phyloP scores from a whole-genome alignment of 108 stramenopile genomes.

The Chaetoceros muelleri region DNA sequence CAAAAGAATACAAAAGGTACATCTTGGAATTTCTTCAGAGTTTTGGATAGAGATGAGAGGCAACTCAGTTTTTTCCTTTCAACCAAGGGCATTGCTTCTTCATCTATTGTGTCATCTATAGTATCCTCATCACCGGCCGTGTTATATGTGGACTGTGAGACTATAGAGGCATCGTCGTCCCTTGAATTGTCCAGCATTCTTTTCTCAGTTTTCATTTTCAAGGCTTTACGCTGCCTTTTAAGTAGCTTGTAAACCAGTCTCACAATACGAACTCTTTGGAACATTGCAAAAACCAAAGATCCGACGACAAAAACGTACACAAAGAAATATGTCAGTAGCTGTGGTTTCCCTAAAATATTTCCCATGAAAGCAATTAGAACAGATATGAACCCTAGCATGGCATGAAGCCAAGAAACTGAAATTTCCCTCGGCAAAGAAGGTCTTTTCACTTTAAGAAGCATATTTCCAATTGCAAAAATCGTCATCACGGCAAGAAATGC shows the following conservation, averaged over 20 bases:
- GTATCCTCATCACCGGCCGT: too few relatives aligned
- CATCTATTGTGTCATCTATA: not conserved
- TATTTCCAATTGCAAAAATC: constrained; percentile 52
- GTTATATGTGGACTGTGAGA: not conserved
- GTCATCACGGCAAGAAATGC: constrained; percentile 52
- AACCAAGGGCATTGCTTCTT: not conserved
- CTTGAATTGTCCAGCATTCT: not conserved
- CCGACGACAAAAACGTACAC: constrained; percentile 45
- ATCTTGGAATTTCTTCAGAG: constrained; percentile 27
- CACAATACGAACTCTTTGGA: constrained; percentile 34
- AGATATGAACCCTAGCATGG: constrained; percentile 26
- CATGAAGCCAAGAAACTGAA: constrained; percentile 20
- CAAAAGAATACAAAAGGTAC: constrained; percentile 47
- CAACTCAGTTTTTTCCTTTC: not conserved
- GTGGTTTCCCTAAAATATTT: constrained; percentile 48
- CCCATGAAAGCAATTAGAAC: constrained; percentile 28
- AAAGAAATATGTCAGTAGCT: constrained; percentile 40
- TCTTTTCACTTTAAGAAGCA: constrained; percentile 55
- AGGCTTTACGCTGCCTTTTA: constrained; percentile 5
- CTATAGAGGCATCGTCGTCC: not conserved
- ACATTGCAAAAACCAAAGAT: constrained; percentile 34
- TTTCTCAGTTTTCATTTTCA: not conserved
- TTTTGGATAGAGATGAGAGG: constrained; percentile 6
- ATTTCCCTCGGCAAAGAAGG: constrained; percentile 42
- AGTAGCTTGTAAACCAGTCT: constrained; percentile 24